Evolutionary conservation across 768 basidiomycete species (phyloP).

Genomic region (Boletellus ananas): DNA sequence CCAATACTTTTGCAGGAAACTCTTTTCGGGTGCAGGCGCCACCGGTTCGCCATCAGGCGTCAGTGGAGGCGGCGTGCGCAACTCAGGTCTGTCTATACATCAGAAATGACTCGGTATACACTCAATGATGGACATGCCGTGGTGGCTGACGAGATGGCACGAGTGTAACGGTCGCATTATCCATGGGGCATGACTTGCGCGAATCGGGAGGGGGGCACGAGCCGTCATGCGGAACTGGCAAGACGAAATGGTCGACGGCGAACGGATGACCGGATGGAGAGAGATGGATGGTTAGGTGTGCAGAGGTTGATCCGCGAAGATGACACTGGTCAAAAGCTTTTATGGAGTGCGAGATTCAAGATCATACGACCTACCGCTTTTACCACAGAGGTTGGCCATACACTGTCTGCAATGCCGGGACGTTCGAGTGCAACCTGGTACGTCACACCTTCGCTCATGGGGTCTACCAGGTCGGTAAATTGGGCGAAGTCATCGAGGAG

Average conservation of each 20-base stretch:
- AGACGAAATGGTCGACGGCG: conserved; percentile 69
- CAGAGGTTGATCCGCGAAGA: conserved; percentile 48
- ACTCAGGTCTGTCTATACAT: conserved; percentile 49
- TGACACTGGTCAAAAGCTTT: conserved; percentile 53
- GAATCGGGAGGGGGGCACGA: conserved; percentile 43
- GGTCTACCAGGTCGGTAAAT: conserved; percentile 40
- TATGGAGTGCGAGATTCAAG: conserved; percentile 14
- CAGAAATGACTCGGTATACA: conserved; percentile 1
- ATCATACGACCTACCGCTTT: conserved; percentile 53
- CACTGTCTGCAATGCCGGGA: conserved; percentile 38
- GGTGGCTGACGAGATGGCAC: conserved; percentile 49
- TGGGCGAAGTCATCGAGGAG: conserved; percentile 44
- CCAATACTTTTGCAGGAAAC: conserved; percentile 90
- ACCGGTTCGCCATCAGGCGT: conserved; percentile 64
- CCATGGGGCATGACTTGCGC: conserved; percentile 27
- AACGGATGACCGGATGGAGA: conserved; percentile 46
- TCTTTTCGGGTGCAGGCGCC: conserved; percentile 60
- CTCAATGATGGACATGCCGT: conserved; percentile 39
- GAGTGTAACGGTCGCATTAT: conserved; percentile 54
- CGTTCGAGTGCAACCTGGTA: conserved; percentile 71
- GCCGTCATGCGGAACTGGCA: conserved; percentile 65
- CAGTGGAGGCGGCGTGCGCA: conserved; percentile 64
- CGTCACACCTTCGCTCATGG: conserved; percentile 40
- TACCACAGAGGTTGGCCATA: conserved; percentile 31
- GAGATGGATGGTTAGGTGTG: conserved; percentile 57